Evolutionary conservation across 1,284 basidiomycete genomes (phyloP).

Genomic region (Apiotrichum montevideense): DNA sequence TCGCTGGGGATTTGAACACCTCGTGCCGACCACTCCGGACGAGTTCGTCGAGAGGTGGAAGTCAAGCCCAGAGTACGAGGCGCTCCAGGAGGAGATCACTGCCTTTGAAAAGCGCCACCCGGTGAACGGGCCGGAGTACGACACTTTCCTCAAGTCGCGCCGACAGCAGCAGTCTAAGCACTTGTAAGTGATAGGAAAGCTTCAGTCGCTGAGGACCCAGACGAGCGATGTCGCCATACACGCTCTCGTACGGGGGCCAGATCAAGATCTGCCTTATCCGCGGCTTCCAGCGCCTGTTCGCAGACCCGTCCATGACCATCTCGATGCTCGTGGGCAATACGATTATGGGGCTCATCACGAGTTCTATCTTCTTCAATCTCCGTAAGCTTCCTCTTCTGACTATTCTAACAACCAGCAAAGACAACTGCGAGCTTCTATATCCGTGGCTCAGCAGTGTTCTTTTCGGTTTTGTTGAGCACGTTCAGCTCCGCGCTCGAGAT

Average conservation of each 20-base stretch:
- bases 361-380: conserved; percentile 47
- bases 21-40: conserved; percentile 56
- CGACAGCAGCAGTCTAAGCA: conserved; percentile 48
- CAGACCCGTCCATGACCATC: conserved; percentile 46
- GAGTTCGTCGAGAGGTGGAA: conserved; percentile 53
- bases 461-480: conserved; percentile 46
- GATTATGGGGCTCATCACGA: conserved; percentile 47
- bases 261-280: conserved; percentile 47
- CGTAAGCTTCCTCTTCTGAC: not conserved
- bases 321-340: conserved; percentile 46
- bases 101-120: conserved; percentile 44
- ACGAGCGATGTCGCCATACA: conserved; percentile 45
- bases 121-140: conserved; percentile 39
- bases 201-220: conserved; percentile 8
- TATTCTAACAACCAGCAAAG: conserved; percentile 4
- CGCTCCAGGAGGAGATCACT: conserved; percentile 43
- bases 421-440: conserved; percentile 34
- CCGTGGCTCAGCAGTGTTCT: conserved; percentile 47
- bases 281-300: conserved; percentile 46
- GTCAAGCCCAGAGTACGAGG: conserved; percentile 35
- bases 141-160: conserved; percentile 46
- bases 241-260: conserved; percentile 46
- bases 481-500: conserved; percentile 39
- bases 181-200: too few species aligned
- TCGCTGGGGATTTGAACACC: conserved; percentile 50